Conservation (phyloP, 257 asterid species). For the Scutellaria galericulata region DNA sequence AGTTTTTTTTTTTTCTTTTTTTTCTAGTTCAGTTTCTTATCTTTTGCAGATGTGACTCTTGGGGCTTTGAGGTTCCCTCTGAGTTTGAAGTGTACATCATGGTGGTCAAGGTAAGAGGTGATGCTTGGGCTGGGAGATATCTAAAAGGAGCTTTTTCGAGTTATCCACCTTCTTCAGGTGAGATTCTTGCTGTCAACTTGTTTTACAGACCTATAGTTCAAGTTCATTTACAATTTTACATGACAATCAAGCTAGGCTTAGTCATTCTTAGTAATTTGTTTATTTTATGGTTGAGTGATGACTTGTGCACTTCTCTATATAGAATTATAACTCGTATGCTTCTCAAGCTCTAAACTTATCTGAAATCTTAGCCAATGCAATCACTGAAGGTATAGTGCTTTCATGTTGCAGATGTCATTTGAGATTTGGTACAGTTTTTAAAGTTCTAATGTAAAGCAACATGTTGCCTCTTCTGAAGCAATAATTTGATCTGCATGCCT, state of each 20-base stretch:
- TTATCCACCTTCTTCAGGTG: not conserved
- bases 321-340: constrained; percentile 11
- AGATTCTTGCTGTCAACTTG: not conserved
- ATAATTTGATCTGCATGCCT: constrained; percentile 23
- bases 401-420: constrained; percentile 26
- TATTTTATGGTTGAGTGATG: constrained; percentile 2
- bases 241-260: constrained; percentile 18
- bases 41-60: constrained; percentile 30
- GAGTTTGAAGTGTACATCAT: constrained; percentile 31
- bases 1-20: constrained; percentile 19
- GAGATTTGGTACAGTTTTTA: constrained; percentile 7
- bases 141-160: not conserved
- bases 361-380: not conserved
- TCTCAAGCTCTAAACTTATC: constrained; percentile 13
- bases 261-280: constrained; percentile 20
- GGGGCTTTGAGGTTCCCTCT: constrained; percentile 32
- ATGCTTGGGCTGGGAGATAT: constrained; percentile 2
- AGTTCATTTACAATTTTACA: constrained; percentile 18
- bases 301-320: constrained; percentile 5
- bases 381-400: constrained; percentile 1
- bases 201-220: not conserved
- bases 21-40: constrained; percentile 17
- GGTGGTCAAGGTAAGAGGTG: constrained; percentile 36
- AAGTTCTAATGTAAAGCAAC: constrained; percentile 1
- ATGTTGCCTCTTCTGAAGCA: not conserved